Conservation (phyloP, 192 early-diverging fungal species). For the Backusella westeae region DNA sequence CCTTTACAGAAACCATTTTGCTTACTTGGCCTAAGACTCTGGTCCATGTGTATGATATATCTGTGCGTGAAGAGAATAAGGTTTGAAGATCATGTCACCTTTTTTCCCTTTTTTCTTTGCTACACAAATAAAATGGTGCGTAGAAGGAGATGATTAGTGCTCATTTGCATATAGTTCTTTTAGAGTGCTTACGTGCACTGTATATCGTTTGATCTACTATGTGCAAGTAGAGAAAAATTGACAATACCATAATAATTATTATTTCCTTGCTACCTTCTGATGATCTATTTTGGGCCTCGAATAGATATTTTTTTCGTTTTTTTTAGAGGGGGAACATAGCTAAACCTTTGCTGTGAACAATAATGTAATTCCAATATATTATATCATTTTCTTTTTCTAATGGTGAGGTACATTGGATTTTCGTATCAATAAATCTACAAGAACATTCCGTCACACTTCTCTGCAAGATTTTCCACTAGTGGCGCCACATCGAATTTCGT, state of each 20-base stretch:
- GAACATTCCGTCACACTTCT: not conserved
- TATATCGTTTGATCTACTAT: not conserved
- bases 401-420: not conserved
- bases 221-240: not conserved
- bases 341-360: not conserved
- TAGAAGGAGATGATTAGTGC: not conserved
- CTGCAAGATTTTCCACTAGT: not conserved
- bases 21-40: not conserved
- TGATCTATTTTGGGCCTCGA: too few relatives aligned
- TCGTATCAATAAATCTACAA: not conserved
- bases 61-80: not conserved
- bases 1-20: too few relatives aligned
- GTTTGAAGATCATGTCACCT: conserved; percentile 1
- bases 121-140: not conserved
- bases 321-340: not conserved
- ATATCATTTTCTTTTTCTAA: not conserved
- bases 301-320: not conserved
- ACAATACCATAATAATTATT: not conserved
- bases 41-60: too few relatives aligned
- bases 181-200: not conserved
- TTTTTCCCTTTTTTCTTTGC: not conserved
- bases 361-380: not conserved
- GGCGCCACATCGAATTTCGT: not conserved
- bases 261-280: not conserved
- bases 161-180: not conserved